phyloP scores from a whole-genome alignment of 345 rosid genomes.

The Hypericum androsaemum region DNA sequence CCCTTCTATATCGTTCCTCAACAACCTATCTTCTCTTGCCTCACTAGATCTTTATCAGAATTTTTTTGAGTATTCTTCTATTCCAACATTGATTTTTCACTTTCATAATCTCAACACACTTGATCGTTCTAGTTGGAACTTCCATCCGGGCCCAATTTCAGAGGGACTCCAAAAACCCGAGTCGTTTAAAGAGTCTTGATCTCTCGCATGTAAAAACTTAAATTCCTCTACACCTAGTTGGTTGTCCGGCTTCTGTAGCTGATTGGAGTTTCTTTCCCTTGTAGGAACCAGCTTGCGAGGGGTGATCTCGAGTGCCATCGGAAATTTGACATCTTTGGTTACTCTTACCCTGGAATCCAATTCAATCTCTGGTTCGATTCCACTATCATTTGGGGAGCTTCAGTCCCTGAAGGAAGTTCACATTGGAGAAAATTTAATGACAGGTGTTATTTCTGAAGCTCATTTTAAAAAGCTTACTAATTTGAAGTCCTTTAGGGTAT shows the following conservation, averaged over 20 bases:
- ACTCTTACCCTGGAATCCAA: too few species aligned
- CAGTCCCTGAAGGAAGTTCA: constrained; percentile 10
- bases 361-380: neutral
- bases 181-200: neutral
- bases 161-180: neutral
- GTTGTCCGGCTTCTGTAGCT: constrained; percentile 11
- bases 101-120: neutral
- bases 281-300: constrained; percentile 7
- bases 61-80: constrained; percentile 4
- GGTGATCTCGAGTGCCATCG: too few species aligned
- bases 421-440: constrained; percentile 7
- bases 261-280: constrained; percentile 18
- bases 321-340: too few species aligned
- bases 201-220: neutral
- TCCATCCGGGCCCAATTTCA: neutral
- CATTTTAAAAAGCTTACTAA: too few species aligned
- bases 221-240: constrained; percentile 1
- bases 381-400: constrained; percentile 10
- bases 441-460: neutral
- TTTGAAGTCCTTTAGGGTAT: too few species aligned
- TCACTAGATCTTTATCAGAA: constrained; percentile 5
- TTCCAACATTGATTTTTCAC: constrained; percentile 2
- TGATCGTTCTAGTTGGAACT: neutral
- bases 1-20: neutral
- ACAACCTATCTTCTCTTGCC: constrained; percentile 4